These are phyloP conservation scores for Neolentinus lepideus DNA, from an alignment of 1,284 basidiomycete species.

Conservation along the genomic window DNA sequence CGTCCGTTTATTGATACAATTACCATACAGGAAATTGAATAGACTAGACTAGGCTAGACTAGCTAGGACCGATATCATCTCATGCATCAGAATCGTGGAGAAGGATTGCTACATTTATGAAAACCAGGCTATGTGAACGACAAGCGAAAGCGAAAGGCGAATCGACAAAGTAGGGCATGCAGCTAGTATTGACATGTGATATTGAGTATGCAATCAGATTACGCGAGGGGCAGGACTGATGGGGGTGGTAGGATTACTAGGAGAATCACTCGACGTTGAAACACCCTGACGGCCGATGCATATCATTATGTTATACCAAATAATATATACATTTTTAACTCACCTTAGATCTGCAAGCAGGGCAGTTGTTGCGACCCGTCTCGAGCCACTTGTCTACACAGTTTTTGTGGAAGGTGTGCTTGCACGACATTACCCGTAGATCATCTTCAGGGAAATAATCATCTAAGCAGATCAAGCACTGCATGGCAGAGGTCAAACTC, in stretches of 20 bases:
- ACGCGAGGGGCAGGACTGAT: background rate
- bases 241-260: background rate
- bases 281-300: background rate
- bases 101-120: background rate
- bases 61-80: background rate
- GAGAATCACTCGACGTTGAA: background rate
- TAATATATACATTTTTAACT: background rate
- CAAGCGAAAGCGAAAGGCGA: background rate
- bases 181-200: background rate
- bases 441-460: constrained; percentile 74
- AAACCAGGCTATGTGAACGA: background rate
- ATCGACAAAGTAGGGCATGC: background rate
- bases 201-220: background rate
- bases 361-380: constrained; percentile 83
- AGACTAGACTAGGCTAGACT: background rate
- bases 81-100: constrained; percentile 1
- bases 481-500: constrained; percentile 5
- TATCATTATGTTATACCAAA: background rate
- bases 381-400: constrained; percentile 89
- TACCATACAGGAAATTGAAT: background rate
- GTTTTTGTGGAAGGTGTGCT: constrained; percentile 78
- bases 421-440: constrained; percentile 72
- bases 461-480: constrained; percentile 80
- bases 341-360: constrained; percentile 76
- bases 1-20: background rate